Conservation (phyloP, 805 yeast genomes). For the Metschnikowia continentalis region DNA sequence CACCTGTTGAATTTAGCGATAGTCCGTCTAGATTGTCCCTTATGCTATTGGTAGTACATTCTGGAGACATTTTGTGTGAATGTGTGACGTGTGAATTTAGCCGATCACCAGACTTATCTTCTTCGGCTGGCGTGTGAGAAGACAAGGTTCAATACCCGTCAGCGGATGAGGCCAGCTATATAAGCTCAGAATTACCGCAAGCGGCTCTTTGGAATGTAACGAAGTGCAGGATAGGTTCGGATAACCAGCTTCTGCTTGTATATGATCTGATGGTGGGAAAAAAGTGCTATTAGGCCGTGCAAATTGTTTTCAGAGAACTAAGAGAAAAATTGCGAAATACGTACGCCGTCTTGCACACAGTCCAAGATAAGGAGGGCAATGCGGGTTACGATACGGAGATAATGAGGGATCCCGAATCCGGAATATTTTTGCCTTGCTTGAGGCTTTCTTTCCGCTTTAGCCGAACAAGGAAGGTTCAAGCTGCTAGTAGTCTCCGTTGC, state of each 20-base stretch:
- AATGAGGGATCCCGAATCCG: not conserved
- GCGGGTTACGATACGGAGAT: not conserved
- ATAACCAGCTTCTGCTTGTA: not conserved
- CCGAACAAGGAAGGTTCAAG: not conserved
- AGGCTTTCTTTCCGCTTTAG: too few species aligned
- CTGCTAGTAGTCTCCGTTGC: not conserved
- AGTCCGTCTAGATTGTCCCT: conserved; percentile 18
- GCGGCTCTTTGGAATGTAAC: not conserved
- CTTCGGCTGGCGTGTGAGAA: not conserved
- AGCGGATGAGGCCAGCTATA: not conserved
- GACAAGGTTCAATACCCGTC: not conserved
- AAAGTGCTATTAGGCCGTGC: not conserved
- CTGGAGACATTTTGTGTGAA: conserved; percentile 10
- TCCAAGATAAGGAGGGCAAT: conserved; percentile 1
- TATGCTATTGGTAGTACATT: conserved; percentile 14
- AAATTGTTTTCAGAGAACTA: conserved; percentile 3
- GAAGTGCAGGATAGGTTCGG: not conserved
- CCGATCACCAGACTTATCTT: not conserved
- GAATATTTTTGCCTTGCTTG: not conserved
- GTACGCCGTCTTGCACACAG: not conserved
- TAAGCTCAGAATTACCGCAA: not conserved
- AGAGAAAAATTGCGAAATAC: conserved; percentile 4
- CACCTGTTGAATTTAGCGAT: conserved; percentile 7
- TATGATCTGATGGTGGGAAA: not conserved
- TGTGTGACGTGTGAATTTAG: not conserved